These are phyloP conservation scores for Skeletonema menzelii DNA, from an alignment of 108 stramenopile species.

Conservation along the genomic window DNA sequence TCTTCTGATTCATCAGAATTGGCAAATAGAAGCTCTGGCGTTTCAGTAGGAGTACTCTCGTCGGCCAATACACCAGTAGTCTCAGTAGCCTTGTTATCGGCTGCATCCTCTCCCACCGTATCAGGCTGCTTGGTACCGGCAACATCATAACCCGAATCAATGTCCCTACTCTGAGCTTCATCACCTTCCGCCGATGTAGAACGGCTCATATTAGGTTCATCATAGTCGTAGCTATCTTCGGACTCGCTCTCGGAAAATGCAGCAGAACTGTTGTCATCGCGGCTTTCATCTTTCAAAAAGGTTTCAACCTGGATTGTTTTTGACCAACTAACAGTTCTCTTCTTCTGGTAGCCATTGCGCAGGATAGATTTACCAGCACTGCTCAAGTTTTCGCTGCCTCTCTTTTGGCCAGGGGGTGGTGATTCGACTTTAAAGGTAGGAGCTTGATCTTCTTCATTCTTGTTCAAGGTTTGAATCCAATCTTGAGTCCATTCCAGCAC, in stretches of 20 bases:
- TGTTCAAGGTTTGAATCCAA: background rate
- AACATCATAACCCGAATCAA: background rate
- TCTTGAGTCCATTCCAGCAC: conserved; percentile 1
- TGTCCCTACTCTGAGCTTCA: background rate
- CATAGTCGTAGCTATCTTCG: background rate
- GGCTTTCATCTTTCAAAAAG: background rate
- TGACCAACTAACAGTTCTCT: background rate
- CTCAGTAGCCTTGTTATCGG: too few species aligned
- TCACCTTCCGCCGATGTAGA: background rate
- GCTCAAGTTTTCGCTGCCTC: background rate
- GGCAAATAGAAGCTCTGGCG: background rate
- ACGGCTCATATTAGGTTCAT: background rate
- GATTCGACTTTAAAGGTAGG: background rate
- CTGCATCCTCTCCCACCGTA: too few species aligned
- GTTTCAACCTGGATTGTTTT: background rate
- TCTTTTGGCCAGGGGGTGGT: background rate
- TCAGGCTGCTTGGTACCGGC: background rate
- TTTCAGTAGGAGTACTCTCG: background rate
- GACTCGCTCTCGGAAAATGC: background rate
- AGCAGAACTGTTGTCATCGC: background rate
- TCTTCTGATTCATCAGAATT: background rate
- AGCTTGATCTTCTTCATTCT: background rate
- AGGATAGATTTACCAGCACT: background rate
- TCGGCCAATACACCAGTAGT: background rate
- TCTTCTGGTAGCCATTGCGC: background rate